Percentiles rank a stretch among this genome's conserved stretches.
phyloP scores from a whole-genome alignment of 31 red algal species.

The Odonthalia washingtoniensis region DNA sequence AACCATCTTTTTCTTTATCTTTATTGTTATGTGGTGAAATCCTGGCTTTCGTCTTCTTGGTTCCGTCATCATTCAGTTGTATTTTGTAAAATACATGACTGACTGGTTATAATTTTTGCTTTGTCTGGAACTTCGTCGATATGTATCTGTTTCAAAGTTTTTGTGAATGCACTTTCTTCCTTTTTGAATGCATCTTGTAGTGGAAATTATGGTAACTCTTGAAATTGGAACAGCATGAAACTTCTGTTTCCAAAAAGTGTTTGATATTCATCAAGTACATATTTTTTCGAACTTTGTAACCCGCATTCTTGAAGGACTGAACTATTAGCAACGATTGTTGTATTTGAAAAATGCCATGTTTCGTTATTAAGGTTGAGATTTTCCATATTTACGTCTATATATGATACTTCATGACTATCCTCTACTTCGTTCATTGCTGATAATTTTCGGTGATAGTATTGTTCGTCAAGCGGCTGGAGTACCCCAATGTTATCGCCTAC shows the following conservation, averaged over 20 bases:
- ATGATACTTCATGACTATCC: background rate
- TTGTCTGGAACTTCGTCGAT: background rate
- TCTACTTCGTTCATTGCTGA: background rate
- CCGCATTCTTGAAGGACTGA: no score
- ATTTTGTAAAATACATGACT: conserved; percentile 41
- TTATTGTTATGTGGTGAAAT: conserved; percentile 19
- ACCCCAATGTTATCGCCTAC: background rate
- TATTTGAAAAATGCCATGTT: conserved; percentile 7
- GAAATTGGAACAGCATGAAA: conserved; percentile 19
- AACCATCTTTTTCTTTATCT: conserved; percentile 21
- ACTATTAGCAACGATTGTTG: background rate
- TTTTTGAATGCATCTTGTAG: conserved; percentile 14
- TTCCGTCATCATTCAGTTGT: background rate
- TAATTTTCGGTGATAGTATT: background rate
- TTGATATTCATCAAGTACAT: no score
- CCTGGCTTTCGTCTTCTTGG: conserved; percentile 1
- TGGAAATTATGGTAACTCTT: conserved; percentile 8
- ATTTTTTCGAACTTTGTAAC: no score
- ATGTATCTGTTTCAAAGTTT: background rate
- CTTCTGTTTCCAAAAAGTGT: background rate
- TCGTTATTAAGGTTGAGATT: background rate
- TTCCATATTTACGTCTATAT: conserved; percentile 24
- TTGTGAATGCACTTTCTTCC: conserved; percentile 32
- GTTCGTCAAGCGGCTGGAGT: background rate
- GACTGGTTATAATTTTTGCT: conserved; percentile 44